A percentile compares a stretch with the other conserved stretches of the same genome.
Evolutionary conservation across 805 yeast genomes (phyloP).

Genomic region (Candida ortonii): DNA sequence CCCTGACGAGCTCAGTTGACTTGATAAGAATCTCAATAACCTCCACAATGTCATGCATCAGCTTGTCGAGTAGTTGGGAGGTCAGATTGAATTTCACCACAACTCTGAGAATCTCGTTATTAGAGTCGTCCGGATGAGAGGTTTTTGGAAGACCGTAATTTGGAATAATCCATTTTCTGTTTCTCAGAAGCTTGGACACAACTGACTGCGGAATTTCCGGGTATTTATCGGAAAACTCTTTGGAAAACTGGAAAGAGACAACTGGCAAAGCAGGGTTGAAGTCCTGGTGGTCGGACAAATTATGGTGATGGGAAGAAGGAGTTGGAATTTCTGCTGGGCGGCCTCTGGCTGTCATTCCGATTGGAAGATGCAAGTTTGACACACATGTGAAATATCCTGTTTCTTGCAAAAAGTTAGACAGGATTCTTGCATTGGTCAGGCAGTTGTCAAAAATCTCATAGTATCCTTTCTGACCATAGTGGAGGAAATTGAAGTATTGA

Average conservation of each 20-base stretch:
- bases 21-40: conserved; percentile 50
- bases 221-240: conserved; percentile 51
- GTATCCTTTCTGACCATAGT: conserved; percentile 73
- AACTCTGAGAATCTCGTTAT: conserved; percentile 72
- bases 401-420: conserved; percentile 58
- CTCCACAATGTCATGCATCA: conserved; percentile 59
- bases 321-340: conserved; percentile 21
- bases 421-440: conserved; percentile 69
- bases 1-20: conserved; percentile 42
- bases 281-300: conserved; percentile 35
- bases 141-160: conserved; percentile 74
- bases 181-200: conserved; percentile 68
- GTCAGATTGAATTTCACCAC: conserved; percentile 75
- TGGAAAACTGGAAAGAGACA: conserved; percentile 76
- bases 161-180: conserved; percentile 84
- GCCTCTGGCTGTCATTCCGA: conserved; percentile 35
- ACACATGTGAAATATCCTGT: conserved; percentile 68
- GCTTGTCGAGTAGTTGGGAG: conserved; percentile 55
- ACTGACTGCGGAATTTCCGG: conserved; percentile 84
- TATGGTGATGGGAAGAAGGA: conserved; percentile 7
- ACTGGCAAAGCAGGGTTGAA: conserved; percentile 84
- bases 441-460: conserved; percentile 57
- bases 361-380: conserved; percentile 70
- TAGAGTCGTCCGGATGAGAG: conserved; percentile 33
- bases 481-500: conserved; percentile 79